These are phyloP conservation scores for Yarrowia hollandica DNA, from an alignment of 805 yeast species.

Conservation along the genomic window DNA sequence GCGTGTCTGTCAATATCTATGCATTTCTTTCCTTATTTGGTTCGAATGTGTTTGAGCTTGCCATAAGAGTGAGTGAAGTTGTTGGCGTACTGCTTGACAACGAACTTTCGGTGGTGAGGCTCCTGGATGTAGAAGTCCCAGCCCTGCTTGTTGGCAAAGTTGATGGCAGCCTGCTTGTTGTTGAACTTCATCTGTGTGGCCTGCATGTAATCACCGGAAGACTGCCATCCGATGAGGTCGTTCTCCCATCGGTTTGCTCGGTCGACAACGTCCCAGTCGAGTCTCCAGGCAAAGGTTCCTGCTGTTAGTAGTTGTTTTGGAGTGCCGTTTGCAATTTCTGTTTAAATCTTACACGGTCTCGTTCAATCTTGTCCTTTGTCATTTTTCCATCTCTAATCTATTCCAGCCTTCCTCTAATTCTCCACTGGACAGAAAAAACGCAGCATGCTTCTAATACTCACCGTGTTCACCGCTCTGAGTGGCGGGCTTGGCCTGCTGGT, in stretches of 20 bases:
- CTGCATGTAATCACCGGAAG: slow-evolving; percentile 75
- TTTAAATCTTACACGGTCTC: no score
- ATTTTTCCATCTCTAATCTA: neutral
- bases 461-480: slow-evolving; percentile 65
- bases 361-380: neutral
- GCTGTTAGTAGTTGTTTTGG: slow-evolving; percentile 23
- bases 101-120: slow-evolving; percentile 72
- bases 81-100: slow-evolving; percentile 69
- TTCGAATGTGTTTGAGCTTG: slow-evolving; percentile 76
- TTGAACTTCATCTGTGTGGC: slow-evolving; percentile 74
- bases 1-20: slow-evolving; percentile 19
- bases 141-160: slow-evolving; percentile 80
- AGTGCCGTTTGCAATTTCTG: no score
- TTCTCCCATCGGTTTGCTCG: slow-evolving; percentile 87
- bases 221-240: slow-evolving; percentile 82
- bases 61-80: slow-evolving; percentile 70
- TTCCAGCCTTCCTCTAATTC: neutral
- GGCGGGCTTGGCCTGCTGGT: slow-evolving; percentile 73
- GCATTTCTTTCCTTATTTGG: slow-evolving; percentile 49
- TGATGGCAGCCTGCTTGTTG: slow-evolving; percentile 71
- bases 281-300: slow-evolving; percentile 56
- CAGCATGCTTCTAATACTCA: slow-evolving; percentile 18
- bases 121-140: slow-evolving; percentile 83
- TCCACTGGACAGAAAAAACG: no score
- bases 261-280: slow-evolving; percentile 80